phyloP scores from a whole-genome alignment of 1,139 yeast genomes.

The Hansenula anomala region DNA sequence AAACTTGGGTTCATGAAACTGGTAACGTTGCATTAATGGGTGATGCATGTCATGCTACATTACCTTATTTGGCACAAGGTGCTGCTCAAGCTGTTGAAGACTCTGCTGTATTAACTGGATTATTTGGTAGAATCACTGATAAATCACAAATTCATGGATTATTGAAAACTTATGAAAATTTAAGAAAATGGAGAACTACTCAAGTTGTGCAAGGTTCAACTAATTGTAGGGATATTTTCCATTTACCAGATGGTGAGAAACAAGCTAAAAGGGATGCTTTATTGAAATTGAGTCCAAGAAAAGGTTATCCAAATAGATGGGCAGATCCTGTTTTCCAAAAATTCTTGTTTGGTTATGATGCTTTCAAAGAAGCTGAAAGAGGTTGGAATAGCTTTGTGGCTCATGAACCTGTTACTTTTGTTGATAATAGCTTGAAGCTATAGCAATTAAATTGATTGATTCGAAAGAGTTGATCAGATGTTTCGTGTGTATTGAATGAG shows the following conservation, averaged over 20 bases:
- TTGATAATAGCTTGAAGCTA: too few species aligned
- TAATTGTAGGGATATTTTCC: conserved; percentile 23
- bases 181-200: conserved; percentile 27
- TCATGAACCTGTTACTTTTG: not conserved
- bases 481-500: too few species aligned
- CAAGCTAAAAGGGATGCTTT: conserved; percentile 23
- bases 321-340: conserved; percentile 27
- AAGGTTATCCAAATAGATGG: conserved; percentile 27
- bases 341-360: conserved; percentile 27
- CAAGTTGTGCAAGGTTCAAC: conserved; percentile 25
- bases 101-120: conserved; percentile 22
- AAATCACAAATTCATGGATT: conserved; percentile 14
- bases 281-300: conserved; percentile 11
- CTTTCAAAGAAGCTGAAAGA: conserved; percentile 21
- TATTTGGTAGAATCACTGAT: conserved; percentile 14
- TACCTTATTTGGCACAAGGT: conserved; percentile 38
- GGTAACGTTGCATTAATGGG: conserved; percentile 29
- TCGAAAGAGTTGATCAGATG: too few species aligned
- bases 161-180: conserved; percentile 19
- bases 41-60: conserved; percentile 36
- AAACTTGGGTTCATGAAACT: conserved; percentile 21
- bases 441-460: too few species aligned
- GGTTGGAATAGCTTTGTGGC: not conserved
- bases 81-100: conserved; percentile 37
- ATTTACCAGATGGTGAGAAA: conserved; percentile 25